Conservation (phyloP, 2,329 filamentous ascomycete species). For the Peltaster fructicola region DNA sequence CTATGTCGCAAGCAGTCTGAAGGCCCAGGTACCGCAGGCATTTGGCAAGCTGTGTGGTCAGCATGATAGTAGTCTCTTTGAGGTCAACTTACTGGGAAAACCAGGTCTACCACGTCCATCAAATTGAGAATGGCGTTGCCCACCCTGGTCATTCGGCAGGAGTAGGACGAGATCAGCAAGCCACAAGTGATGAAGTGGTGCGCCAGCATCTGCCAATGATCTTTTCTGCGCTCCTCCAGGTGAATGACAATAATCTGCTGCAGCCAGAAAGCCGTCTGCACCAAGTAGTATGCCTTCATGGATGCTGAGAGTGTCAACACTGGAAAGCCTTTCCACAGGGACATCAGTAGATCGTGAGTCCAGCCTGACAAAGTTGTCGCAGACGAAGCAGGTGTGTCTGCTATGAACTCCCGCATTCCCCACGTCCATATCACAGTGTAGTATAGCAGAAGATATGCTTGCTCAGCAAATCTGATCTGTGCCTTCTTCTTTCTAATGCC, state of each 20-base stretch:
- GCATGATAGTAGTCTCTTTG: neutral
- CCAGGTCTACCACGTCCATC: conserved; percentile 85
- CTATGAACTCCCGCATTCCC: conserved; percentile 46
- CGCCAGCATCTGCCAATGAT: conserved; percentile 88
- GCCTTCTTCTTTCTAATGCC: conserved; percentile 65
- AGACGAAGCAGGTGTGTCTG: conserved; percentile 12
- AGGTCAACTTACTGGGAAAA: conserved; percentile 52
- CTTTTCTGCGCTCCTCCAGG: conserved; percentile 85
- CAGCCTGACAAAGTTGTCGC: conserved; percentile 5
- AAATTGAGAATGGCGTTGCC: conserved; percentile 77
- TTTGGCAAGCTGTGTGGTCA: conserved; percentile 41
- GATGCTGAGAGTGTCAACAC: conserved; percentile 53
- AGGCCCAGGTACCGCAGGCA: conserved; percentile 79
- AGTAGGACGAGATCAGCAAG: conserved; percentile 67
- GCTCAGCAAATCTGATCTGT: conserved; percentile 53
- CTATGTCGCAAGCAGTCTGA: conserved; percentile 57
- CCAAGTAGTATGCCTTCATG: conserved; percentile 78
- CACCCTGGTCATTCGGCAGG: conserved; percentile 71
- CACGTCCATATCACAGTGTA: conserved; percentile 65
- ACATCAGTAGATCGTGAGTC: conserved; percentile 13
- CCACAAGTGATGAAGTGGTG: conserved; percentile 82
- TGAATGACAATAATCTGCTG: conserved; percentile 90
- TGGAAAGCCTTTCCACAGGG: conserved; percentile 71
- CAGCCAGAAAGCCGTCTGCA: conserved; percentile 81
- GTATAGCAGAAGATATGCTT: conserved; percentile 81